Percentiles rank a stretch among this genome's conserved stretches.
Evolutionary conservation across 371 early-diverging fungal genomes (phyloP).

Genomic region (Quaeritorhiza haematococci): DNA sequence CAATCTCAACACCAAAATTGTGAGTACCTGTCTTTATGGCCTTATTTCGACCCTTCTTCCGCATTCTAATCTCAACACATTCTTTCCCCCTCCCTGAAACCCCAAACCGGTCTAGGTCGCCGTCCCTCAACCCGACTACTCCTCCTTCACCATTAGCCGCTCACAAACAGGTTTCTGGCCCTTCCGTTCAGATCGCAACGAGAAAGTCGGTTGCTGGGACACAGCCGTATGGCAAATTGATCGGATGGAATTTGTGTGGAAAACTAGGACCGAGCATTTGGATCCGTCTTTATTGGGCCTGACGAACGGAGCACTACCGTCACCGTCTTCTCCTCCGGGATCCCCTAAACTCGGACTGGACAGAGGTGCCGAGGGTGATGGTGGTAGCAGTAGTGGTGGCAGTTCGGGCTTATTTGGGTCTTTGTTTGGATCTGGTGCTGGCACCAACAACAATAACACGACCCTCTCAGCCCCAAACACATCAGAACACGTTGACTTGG

Average conservation of each 20-base stretch:
- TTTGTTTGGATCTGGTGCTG: too few relatives aligned
- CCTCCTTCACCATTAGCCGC: slow-evolving; percentile 22
- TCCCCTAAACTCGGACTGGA: slow-evolving; percentile 5
- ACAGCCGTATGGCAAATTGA: slow-evolving; percentile 36
- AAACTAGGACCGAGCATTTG: slow-evolving; percentile 32
- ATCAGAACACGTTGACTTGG: slow-evolving; percentile 1
- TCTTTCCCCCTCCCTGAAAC: too few relatives aligned
- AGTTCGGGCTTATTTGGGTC: too few relatives aligned
- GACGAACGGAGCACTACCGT: too few relatives aligned
- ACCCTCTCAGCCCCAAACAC: too few relatives aligned
- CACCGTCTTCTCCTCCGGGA: too few relatives aligned
- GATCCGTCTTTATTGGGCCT: too few relatives aligned
- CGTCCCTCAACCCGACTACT: slow-evolving; percentile 30
- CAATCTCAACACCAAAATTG: slow-evolving; percentile 35
- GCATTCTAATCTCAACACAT: too few relatives aligned
- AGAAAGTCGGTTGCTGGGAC: slow-evolving; percentile 28
- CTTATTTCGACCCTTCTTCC: too few relatives aligned
- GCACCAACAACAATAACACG: too few relatives aligned
- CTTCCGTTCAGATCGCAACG: slow-evolving; percentile 32
- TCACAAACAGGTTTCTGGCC: slow-evolving; percentile 34
- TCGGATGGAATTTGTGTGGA: slow-evolving; percentile 12
- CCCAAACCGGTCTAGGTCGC: slow-evolving; percentile 23
- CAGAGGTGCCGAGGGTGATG: slow-evolving; percentile 6
- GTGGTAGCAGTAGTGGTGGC: too few relatives aligned
- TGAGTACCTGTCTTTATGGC: slow-evolving; percentile 3